Percentiles rank a stretch among this genome's conserved stretches.
phyloP scores from a whole-genome alignment of 768 basidiomycete genomes.

The Russula earlei region DNA sequence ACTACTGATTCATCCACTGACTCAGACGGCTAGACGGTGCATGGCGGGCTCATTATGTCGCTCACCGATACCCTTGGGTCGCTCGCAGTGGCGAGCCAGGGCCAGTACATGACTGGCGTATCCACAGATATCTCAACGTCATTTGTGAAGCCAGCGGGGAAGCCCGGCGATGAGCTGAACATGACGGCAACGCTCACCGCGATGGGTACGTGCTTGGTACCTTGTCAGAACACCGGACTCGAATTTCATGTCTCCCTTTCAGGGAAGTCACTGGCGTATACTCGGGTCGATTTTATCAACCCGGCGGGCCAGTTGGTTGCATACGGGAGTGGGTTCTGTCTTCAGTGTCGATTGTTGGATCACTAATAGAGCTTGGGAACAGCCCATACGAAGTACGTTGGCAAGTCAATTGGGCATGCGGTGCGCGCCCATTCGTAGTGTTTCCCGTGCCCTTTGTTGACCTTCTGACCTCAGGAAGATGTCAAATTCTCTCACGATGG shows the following conservation, averaged over 20 bases:
- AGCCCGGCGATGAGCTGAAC: conserved; percentile 53
- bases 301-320: conserved; percentile 62
- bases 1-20: not conserved
- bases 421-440: conserved; percentile 23
- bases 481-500: conserved; percentile 76
- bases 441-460: conserved; percentile 32
- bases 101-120: conserved; percentile 82
- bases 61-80: conserved; percentile 81
- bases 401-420: conserved; percentile 45
- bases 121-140: conserved; percentile 74
- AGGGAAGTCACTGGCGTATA: conserved; percentile 78
- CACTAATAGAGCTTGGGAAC: conserved; percentile 9
- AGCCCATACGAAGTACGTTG: conserved; percentile 86
- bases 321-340: conserved; percentile 57
- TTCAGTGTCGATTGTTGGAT: not conserved
- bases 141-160: conserved; percentile 72
- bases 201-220: conserved; percentile 40
- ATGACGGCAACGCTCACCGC: conserved; percentile 57
- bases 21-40: conserved; percentile 40
- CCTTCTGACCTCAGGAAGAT: conserved; percentile 41
- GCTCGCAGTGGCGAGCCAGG: conserved; percentile 71
- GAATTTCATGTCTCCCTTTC: not conserved
- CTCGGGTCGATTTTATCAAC: conserved; percentile 66
- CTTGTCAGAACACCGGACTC: not conserved
- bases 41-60: conserved; percentile 75